phyloP scores from a whole-genome alignment of 2,329 filamentous ascomycete species.

The Fusarium coicis region DNA sequence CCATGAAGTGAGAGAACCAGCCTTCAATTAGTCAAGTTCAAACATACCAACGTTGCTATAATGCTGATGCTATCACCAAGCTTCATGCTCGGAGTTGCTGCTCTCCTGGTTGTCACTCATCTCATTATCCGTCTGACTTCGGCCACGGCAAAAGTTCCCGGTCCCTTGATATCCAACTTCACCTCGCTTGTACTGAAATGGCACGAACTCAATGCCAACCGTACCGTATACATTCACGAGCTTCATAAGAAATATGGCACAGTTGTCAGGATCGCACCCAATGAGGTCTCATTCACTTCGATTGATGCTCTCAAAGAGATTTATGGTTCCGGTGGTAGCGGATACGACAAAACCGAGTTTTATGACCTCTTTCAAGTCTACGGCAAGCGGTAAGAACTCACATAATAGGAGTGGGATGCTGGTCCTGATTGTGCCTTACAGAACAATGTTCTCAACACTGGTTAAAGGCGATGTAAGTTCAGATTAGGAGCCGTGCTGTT shows the following conservation, averaged over 20 bases:
- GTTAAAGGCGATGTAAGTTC: conserved; percentile 62
- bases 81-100: conserved; percentile 36
- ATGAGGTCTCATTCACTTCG: conserved; percentile 69
- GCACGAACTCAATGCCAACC: conserved; percentile 64
- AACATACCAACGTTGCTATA: not conserved
- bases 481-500: not conserved
- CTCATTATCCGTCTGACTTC: conserved; percentile 47
- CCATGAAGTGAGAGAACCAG: not conserved
- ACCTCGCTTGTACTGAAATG: conserved; percentile 64
- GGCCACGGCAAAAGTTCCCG: conserved; percentile 57
- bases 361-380: conserved; percentile 71
- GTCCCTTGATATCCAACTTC: conserved; percentile 59
- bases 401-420: not conserved
- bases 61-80: conserved; percentile 47
- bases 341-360: conserved; percentile 73
- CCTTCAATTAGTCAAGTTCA: not conserved
- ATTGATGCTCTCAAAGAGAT: conserved; percentile 69
- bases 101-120: conserved; percentile 41
- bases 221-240: conserved; percentile 65
- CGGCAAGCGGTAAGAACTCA: conserved; percentile 59
- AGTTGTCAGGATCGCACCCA: conserved; percentile 66
- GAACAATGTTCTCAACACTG: conserved; percentile 70
- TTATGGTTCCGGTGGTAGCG: conserved; percentile 70
- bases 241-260: conserved; percentile 67
- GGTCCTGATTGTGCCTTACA: conserved; percentile 36